A percentile compares a stretch with the other conserved stretches of the same genome.
Evolutionary conservation across 139 green algal species (phyloP).

Genomic region (Volvox reticuliferus): DNA sequence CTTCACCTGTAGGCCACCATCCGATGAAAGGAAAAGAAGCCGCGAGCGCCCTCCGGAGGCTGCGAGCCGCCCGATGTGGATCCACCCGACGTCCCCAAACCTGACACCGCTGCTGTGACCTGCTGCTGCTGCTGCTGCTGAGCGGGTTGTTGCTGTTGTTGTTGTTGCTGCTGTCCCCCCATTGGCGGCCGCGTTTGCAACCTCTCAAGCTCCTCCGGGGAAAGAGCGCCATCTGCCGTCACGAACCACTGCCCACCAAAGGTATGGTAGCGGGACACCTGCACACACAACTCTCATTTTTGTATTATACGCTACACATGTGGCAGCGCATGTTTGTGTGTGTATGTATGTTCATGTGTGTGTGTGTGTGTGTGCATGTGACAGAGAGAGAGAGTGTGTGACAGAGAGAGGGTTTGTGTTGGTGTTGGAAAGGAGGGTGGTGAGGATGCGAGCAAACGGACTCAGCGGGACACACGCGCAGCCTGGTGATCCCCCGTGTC

Average conservation of each 20-base stretch:
- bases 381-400: too few species aligned
- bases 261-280: conserved; percentile 55
- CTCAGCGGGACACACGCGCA: too few species aligned
- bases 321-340: too few species aligned
- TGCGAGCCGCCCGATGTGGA: not conserved
- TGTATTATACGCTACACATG: too few species aligned
- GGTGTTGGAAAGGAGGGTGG: too few species aligned
- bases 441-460: too few species aligned
- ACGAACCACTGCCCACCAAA: conserved; percentile 52
- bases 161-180: not conserved
- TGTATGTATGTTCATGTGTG: too few species aligned
- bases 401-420: too few species aligned
- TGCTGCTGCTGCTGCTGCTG: not conserved
- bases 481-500: too few species aligned
- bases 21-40: conserved; percentile 53
- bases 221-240: conserved; percentile 30
- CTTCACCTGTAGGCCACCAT: conserved; percentile 36
- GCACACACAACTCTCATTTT: not conserved
- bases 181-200: not conserved
- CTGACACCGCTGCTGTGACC: not conserved
- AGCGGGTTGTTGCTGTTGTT: not conserved
- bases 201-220: not conserved
- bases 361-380: too few species aligned
- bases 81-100: not conserved
- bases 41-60: not conserved